These are phyloP conservation scores for Krasilnikovozyma curviuscula DNA, from an alignment of 768 basidiomycete genomes.

Conservation along the genomic window DNA sequence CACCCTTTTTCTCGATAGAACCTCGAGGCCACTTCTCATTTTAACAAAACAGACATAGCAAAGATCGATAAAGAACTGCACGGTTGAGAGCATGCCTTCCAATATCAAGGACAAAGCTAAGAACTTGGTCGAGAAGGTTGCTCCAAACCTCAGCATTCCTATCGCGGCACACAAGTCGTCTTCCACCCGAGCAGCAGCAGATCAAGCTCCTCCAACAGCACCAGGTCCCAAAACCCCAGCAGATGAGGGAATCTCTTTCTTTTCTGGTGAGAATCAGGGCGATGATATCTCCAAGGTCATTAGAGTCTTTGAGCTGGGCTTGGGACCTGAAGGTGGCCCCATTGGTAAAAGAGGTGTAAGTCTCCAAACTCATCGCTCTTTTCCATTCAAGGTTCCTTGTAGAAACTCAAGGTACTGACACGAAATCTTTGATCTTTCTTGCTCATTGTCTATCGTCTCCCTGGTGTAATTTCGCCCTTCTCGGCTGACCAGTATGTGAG, in stretches of 20 bases:
- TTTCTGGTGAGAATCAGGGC: constrained; percentile 39
- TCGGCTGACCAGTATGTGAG: constrained; percentile 71
- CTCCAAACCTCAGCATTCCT: no score
- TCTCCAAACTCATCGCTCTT: constrained; percentile 15
- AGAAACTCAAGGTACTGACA: background rate
- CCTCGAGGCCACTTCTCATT: no score
- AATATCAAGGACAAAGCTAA: no score
- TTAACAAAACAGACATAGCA: no score
- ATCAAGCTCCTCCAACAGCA: no score
- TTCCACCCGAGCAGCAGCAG: no score
- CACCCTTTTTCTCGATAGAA: no score
- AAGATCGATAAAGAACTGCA: no score
- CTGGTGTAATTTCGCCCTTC: background rate
- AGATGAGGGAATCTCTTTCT: constrained; percentile 79
- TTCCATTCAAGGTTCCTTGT: constrained; percentile 5
- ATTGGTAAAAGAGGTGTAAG: constrained; percentile 62
- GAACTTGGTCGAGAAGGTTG: no score
- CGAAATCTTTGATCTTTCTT: background rate
- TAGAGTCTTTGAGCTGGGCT: constrained; percentile 62
- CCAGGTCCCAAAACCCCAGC: constrained; percentile 86
- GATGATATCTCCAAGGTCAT: constrained; percentile 38
- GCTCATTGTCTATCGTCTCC: background rate
- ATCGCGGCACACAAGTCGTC: no score
- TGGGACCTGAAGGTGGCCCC: constrained; percentile 83
- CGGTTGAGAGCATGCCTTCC: no score